Evolutionary conservation across 2,329 filamentous ascomycete species (phyloP).

Genomic region (Aaosphaeria pasadenensis): DNA sequence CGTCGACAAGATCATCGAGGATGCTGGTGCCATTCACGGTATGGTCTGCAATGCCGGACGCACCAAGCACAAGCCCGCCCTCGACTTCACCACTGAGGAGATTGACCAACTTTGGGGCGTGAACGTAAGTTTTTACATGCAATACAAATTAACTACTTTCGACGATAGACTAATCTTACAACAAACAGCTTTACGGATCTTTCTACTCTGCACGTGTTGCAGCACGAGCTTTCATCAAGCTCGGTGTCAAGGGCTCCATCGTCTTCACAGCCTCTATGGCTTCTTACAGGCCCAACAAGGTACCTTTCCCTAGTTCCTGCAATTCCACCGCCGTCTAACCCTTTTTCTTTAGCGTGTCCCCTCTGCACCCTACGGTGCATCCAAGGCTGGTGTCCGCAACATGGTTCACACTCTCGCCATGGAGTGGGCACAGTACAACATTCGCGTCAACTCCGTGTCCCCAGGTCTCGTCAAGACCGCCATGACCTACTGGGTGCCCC

Average conservation of each 20-base stretch:
- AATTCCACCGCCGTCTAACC: not conserved
- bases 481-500: constrained; percentile 47
- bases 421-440: constrained; percentile 39
- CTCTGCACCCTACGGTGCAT: constrained; percentile 43
- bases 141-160: not conserved
- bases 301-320: constrained; percentile 3
- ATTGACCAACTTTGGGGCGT: constrained; percentile 45
- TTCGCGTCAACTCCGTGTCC: constrained; percentile 38
- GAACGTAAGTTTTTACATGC: constrained; percentile 23
- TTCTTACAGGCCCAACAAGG: constrained; percentile 46
- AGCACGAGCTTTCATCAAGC: constrained; percentile 45
- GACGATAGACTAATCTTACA: constrained; percentile 1
- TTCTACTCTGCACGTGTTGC: constrained; percentile 45
- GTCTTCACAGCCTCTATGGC: constrained; percentile 50
- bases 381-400: constrained; percentile 45
- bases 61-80: constrained; percentile 52
- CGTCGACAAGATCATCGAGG: constrained; percentile 44
- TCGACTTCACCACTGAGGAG: constrained; percentile 50
- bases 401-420: constrained; percentile 43
- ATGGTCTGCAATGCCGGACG: constrained; percentile 52
- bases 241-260: constrained; percentile 44
- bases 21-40: constrained; percentile 46
- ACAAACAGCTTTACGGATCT: constrained; percentile 37
- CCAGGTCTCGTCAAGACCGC: constrained; percentile 37
- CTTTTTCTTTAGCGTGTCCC: constrained; percentile 23